Conservation (phyloP, 164 flowering plant species). For the Stephania cephalantha region DNA sequence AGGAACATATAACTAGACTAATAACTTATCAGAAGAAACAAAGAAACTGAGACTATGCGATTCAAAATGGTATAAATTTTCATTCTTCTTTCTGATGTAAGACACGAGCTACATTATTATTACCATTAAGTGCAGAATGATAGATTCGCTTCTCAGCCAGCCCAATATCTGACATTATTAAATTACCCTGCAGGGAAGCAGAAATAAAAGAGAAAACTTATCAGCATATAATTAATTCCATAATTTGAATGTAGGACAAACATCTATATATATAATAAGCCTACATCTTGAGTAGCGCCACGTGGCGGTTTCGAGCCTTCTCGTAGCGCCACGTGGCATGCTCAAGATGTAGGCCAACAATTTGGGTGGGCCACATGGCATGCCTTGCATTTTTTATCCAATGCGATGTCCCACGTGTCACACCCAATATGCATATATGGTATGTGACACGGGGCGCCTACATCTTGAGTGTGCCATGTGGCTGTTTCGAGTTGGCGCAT, state of each 20-base stretch:
- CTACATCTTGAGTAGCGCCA: no score
- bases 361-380: no score
- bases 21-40: slow-evolving; percentile 9
- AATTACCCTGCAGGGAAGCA: slow-evolving; percentile 62
- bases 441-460: no score
- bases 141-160: slow-evolving; percentile 85
- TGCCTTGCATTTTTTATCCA: no score
- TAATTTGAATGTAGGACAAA: neutral
- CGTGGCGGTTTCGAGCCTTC: no score
- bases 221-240: neutral
- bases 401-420: no score
- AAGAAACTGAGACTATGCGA: slow-evolving; percentile 24
- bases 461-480: no score
- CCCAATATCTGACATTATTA: slow-evolving; percentile 70
- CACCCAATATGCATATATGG: no score
- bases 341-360: no score
- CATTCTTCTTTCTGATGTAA: slow-evolving; percentile 90
- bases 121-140: slow-evolving; percentile 91
- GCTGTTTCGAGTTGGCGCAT: no score
- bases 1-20: slow-evolving; percentile 23
- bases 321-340: no score
- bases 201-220: neutral
- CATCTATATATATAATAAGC: no score
- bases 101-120: slow-evolving; percentile 65
- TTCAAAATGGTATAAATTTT: slow-evolving; percentile 39